A percentile compares a stretch with the other conserved stretches of the same genome.
These are phyloP conservation scores for Quercus robur DNA, from an alignment of 306 rosid species.

Conservation along the genomic window DNA sequence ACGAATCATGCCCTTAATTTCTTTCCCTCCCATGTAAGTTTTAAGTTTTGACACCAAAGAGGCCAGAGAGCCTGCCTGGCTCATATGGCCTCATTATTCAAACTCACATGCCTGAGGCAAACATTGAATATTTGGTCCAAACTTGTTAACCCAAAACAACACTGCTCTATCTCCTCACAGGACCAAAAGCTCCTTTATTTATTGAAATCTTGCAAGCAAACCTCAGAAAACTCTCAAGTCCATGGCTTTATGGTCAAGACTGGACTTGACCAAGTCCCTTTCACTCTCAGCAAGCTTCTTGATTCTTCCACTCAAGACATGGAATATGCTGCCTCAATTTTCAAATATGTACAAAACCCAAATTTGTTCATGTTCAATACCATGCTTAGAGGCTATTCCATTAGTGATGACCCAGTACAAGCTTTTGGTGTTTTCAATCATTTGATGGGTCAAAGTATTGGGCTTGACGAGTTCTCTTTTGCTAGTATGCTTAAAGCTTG, in stretches of 20 bases:
- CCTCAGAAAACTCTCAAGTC: constrained; percentile 42
- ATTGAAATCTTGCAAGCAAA: constrained; percentile 43
- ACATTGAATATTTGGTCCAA: constrained; percentile 4
- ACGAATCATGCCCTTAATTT: too few species aligned
- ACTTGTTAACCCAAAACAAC: background rate
- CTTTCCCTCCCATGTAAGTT: too few species aligned
- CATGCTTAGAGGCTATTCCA: constrained; percentile 62
- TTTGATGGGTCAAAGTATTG: constrained; percentile 32
- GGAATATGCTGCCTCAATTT: constrained; percentile 61
- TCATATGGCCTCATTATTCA: background rate
- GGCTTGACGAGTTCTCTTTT: constrained; percentile 55
- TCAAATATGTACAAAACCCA: constrained; percentile 41
- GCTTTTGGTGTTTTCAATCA: constrained; percentile 53
- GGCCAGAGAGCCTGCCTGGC: background rate
- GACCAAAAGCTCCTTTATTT: constrained; percentile 13
- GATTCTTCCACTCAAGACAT: constrained; percentile 47
- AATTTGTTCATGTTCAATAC: constrained; percentile 70
- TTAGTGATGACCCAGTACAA: constrained; percentile 33
- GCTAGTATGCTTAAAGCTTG: constrained; percentile 49
- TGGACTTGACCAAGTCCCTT: constrained; percentile 41
- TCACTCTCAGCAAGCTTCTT: constrained; percentile 60
- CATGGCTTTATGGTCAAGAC: constrained; percentile 56
- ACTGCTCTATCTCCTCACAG: background rate
- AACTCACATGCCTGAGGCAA: background rate
- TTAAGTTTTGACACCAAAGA: background rate